Conservation (phyloP, 257 asterid genomes). For the Prunella vulgaris region DNA sequence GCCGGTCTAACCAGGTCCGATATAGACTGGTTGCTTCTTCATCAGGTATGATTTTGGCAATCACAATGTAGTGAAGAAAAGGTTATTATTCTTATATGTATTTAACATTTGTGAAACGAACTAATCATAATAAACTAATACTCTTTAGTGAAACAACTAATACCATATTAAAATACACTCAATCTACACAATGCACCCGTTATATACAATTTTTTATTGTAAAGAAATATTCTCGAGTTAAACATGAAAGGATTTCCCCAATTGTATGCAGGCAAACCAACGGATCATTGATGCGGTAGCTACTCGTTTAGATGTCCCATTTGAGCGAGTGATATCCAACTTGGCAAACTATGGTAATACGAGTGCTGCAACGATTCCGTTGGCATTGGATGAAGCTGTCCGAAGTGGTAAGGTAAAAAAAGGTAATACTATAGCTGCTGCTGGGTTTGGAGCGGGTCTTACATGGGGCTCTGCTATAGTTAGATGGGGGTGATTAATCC, state of each 20-base stretch:
- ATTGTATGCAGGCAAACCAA: slow-evolving; percentile 58
- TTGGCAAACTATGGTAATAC: slow-evolving; percentile 86
- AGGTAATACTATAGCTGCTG: slow-evolving; percentile 82
- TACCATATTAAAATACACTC: too few relatives aligned
- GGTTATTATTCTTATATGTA: too few relatives aligned
- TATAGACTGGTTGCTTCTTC: slow-evolving; percentile 91
- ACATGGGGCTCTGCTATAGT: slow-evolving; percentile 93
- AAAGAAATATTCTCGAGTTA: not conserved
- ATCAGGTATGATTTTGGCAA: slow-evolving; percentile 63
- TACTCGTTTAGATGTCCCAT: slow-evolving; percentile 57
- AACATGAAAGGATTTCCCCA: not conserved
- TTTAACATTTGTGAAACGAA: too few relatives aligned
- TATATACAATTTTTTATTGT: too few relatives aligned
- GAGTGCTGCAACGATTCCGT: slow-evolving; percentile 89
- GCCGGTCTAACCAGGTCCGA: slow-evolving; percentile 69
- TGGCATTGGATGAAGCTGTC: slow-evolving; percentile 94
- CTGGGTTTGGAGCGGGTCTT: slow-evolving; percentile 98
- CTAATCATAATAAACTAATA: too few relatives aligned
- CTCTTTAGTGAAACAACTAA: too few relatives aligned
- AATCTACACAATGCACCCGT: too few relatives aligned
- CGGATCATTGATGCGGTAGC: slow-evolving; percentile 93
- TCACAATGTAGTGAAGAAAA: slow-evolving; percentile 17
- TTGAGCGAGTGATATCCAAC: slow-evolving; percentile 84
- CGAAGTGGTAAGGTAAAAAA: slow-evolving; percentile 71
- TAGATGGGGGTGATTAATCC: slow-evolving; percentile 69